A percentile compares a stretch with the other conserved stretches of the same genome.
These are phyloP conservation scores for Tillandsia leiboldiana DNA, from an alignment of 176 grass and related monocot species.

Conservation along the genomic window DNA sequence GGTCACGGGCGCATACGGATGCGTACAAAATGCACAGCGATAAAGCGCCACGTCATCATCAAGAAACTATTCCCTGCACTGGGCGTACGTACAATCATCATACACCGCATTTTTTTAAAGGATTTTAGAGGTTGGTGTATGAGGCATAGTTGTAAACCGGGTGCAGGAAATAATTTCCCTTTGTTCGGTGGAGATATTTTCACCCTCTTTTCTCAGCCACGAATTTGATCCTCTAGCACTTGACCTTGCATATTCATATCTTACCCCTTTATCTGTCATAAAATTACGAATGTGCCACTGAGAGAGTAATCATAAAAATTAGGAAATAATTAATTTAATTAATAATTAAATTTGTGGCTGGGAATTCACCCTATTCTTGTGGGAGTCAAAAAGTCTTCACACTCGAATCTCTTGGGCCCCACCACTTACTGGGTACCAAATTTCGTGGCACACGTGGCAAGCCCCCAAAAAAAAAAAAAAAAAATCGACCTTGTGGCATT, in stretches of 20 bases:
- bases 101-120: too few species aligned
- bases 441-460: background rate
- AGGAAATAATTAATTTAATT: background rate
- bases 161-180: background rate
- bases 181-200: background rate
- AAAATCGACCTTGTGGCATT: background rate
- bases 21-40: background rate
- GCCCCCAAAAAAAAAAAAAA: background rate
- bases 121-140: too few species aligned
- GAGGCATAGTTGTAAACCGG: too few species aligned
- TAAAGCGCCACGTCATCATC: background rate
- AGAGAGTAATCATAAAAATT: too few species aligned
- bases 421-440: background rate
- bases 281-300: background rate
- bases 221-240: slow-evolving; percentile 8
- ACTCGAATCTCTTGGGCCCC: background rate
- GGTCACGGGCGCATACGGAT: slow-evolving; percentile 12
- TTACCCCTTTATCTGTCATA: background rate
- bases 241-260: background rate
- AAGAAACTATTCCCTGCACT: too few species aligned
- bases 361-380: background rate
- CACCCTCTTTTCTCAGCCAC: background rate
- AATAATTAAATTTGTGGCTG: background rate
- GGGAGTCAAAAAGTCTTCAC: background rate
- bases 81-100: too few species aligned